Conservation (phyloP, 306 rosid genomes). For the Boehmeria nivea region DNA sequence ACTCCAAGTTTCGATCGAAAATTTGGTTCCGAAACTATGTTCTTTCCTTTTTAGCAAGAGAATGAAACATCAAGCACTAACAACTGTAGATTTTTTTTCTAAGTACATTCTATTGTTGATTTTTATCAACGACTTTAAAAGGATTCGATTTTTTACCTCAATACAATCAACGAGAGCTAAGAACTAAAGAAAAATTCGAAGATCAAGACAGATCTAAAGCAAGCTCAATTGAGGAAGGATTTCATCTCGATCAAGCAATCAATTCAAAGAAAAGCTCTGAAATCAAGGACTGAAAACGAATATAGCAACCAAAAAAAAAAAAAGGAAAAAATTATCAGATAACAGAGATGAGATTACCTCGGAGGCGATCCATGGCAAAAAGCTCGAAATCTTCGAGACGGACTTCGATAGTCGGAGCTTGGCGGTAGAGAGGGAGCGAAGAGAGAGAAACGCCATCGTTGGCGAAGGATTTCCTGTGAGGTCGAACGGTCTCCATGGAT, state of each 20-base stretch:
- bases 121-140: too few relatives aligned
- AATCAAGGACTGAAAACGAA: neutral
- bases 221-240: neutral
- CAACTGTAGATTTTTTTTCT: too few relatives aligned
- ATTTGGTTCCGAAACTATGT: too few relatives aligned
- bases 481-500: constrained; percentile 51
- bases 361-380: constrained; percentile 89
- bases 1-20: neutral
- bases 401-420: constrained; percentile 77
- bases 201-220: neutral
- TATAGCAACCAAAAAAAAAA: too few relatives aligned
- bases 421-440: constrained; percentile 64
- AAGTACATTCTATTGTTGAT: too few relatives aligned
- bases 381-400: constrained; percentile 86
- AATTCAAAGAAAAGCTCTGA: neutral
- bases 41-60: too few relatives aligned
- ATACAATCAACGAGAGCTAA: too few relatives aligned
- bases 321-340: too few relatives aligned
- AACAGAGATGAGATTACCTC: constrained; percentile 38
- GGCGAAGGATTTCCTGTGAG: constrained; percentile 34
- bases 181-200: too few relatives aligned
- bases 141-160: too few relatives aligned
- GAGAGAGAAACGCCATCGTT: constrained; percentile 28
- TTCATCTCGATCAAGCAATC: neutral
- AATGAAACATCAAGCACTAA: too few relatives aligned